Evolutionary conservation across 1,284 basidiomycete species (phyloP).

Genomic region (Fistulinella cinereoalba): DNA sequence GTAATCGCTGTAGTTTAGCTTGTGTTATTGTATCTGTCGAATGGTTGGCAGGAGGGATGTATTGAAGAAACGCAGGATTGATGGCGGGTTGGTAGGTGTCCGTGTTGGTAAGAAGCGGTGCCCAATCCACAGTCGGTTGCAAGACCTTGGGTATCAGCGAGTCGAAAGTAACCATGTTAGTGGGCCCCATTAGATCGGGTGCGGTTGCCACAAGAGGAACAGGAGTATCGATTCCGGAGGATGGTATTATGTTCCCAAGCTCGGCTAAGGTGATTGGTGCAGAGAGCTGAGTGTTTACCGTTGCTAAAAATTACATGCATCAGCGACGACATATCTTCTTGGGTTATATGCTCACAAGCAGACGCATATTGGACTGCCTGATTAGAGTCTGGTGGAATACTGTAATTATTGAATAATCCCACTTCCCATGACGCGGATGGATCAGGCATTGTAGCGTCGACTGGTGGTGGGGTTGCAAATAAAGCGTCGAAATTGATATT

Average conservation of each 20-base stretch:
- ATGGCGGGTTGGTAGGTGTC: conserved; percentile 2
- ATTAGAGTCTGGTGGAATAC: conserved; percentile 8
- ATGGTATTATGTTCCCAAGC: conserved; percentile 17
- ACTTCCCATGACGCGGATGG: conserved; percentile 21
- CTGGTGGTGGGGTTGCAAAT: conserved; percentile 28
- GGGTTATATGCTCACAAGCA: conserved; percentile 13
- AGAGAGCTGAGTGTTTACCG: background rate
- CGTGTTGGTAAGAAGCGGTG: conserved; percentile 11
- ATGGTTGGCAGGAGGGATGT: no score
- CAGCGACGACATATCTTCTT: background rate
- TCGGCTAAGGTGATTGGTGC: conserved; percentile 1
- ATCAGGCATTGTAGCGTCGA: conserved; percentile 20
- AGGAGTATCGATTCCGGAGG: conserved; percentile 2
- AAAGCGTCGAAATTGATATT: conserved; percentile 18
- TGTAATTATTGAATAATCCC: conserved; percentile 28
- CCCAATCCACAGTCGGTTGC: conserved; percentile 16
- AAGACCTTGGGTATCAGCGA: conserved; percentile 1
- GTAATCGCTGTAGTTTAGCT: conserved; percentile 18
- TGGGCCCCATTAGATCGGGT: background rate
- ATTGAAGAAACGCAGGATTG: conserved; percentile 5
- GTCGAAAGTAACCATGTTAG: background rate
- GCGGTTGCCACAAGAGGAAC: background rate
- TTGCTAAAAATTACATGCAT: background rate
- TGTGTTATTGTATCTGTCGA: no score
- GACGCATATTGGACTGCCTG: background rate